phyloP scores from a whole-genome alignment of 306 rosid species.

The Dalbergia cultrata region DNA sequence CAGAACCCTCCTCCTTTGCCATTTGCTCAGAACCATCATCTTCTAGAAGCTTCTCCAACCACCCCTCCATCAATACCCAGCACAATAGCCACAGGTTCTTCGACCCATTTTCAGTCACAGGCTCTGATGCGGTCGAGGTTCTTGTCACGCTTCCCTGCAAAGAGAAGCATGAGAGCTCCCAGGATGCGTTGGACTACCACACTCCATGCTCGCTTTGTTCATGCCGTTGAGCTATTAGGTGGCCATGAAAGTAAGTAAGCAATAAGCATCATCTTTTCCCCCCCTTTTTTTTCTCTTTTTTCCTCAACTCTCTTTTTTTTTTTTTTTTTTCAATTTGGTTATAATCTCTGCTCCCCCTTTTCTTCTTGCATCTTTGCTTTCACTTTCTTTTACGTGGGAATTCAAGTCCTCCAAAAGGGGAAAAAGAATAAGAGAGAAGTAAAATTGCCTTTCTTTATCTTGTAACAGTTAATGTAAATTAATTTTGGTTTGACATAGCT shows the following conservation, averaged over 20 bases:
- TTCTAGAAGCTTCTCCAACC: conserved; percentile 47
- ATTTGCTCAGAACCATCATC: conserved; percentile 54
- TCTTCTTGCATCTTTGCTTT: conserved; percentile 43
- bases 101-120: conserved; percentile 60
- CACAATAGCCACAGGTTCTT: conserved; percentile 13
- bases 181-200: conserved; percentile 99
- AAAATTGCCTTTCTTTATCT: conserved; percentile 37
- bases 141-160: conserved; percentile 85
- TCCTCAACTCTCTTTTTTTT: not conserved
- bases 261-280: not conserved
- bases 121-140: conserved; percentile 83
- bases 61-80: conserved; percentile 48
- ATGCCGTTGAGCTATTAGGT: conserved; percentile 96
- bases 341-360: not conserved
- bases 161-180: conserved; percentile 98
- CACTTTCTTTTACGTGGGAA: conserved; percentile 18
- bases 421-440: conserved; percentile 10
- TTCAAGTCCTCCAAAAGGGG: conserved; percentile 1
- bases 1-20: conserved; percentile 79
- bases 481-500: not conserved
- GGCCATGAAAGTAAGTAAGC: conserved; percentile 91
- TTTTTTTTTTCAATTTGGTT: no score
- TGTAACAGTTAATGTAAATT: no score
- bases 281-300: not conserved
- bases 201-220: conserved; percentile 97